Evolutionary conservation across 805 yeast genomes (phyloP), one percentile per base, ranked within the genome.

Genomic region (Monosporozyma unispora): DNA sequence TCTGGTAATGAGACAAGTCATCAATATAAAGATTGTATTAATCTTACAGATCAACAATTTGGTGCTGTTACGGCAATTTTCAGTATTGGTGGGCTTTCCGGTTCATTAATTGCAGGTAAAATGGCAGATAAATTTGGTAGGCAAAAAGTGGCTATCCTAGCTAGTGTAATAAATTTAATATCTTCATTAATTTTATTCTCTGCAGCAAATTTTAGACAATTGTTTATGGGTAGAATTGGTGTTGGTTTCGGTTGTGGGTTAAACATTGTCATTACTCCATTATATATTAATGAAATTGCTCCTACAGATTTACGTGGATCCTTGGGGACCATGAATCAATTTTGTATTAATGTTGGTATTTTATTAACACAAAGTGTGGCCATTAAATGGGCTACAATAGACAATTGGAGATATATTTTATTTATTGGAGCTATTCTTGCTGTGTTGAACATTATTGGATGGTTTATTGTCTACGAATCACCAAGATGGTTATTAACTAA

Each of bases 181-280:
- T 96, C 96, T 0, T 82, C 93, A 0, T 57, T 75, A 3, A 50
- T 85, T 9, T 81, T 84, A 62, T 78, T 81, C 12, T 52, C 69
- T 7, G 70, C 85, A 5, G 67, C 72, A 44, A 57, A 70, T 10
- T 76, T 76, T 52, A 4, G 46, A 3, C 52, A 61, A 1, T 64
- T 91, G 53, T 59, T 79, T 11, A 4, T 77, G 12, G 97, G 97
- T 0, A 74, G 99, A 51, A 74, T 88, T 49, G 57, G 87, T 4
- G 78, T 87, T 18, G 99, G 99, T 0, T 45, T 88, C 2, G 95
- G 86, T 1, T 95, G 96, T 7, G 99, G 99, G 3, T 73, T 82
- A 11, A 83, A 91, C 1, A 76, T 93, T 50, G 98, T 93, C 3
- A 80, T 86, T 16, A 84, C 89, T 0, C 95, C 98, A 0, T 66